Conservation (phyloP, 345 rosid genomes). For the Bruguiera parviflora region DNA sequence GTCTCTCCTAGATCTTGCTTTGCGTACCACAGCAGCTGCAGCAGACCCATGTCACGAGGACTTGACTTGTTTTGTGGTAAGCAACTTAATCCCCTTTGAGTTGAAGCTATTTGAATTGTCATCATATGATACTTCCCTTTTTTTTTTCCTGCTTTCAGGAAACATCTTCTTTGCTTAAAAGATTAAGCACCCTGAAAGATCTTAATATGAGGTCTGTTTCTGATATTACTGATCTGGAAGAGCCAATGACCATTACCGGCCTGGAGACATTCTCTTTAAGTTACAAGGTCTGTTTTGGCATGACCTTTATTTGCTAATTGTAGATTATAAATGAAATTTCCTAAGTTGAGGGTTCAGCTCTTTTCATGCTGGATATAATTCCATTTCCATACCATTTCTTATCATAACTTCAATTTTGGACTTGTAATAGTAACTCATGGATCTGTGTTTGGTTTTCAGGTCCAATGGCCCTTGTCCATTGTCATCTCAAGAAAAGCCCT, state of each 20-base stretch:
- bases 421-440: not conserved
- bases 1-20: slow-evolving; percentile 97
- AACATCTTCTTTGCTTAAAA: slow-evolving; percentile 76
- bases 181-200: slow-evolving; percentile 61
- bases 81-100: slow-evolving; percentile 20
- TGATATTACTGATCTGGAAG: slow-evolving; percentile 55
- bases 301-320: not conserved
- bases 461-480: slow-evolving; percentile 92
- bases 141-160: slow-evolving; percentile 52
- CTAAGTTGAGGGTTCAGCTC: not conserved
- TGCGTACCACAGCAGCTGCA: slow-evolving; percentile 91
- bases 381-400: no score
- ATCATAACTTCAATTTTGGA: not conserved
- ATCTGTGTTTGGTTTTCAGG: slow-evolving; percentile 48
- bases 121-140: slow-evolving; percentile 1
- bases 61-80: slow-evolving; percentile 90
- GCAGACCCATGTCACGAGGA: slow-evolving; percentile 97
- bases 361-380: no score
- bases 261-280: slow-evolving; percentile 95
- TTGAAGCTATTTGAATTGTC: not conserved
- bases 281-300: slow-evolving; percentile 62
- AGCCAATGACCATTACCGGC: slow-evolving; percentile 76
- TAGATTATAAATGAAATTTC: not conserved
- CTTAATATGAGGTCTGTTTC: slow-evolving; percentile 28
- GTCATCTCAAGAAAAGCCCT: slow-evolving; percentile 88